A percentile compares a stretch with the other conserved stretches of the same genome.
These are phyloP conservation scores for Aspergillus candidus DNA, from an alignment of 2,329 filamentous ascomycete genomes.

Conservation along the genomic window DNA sequence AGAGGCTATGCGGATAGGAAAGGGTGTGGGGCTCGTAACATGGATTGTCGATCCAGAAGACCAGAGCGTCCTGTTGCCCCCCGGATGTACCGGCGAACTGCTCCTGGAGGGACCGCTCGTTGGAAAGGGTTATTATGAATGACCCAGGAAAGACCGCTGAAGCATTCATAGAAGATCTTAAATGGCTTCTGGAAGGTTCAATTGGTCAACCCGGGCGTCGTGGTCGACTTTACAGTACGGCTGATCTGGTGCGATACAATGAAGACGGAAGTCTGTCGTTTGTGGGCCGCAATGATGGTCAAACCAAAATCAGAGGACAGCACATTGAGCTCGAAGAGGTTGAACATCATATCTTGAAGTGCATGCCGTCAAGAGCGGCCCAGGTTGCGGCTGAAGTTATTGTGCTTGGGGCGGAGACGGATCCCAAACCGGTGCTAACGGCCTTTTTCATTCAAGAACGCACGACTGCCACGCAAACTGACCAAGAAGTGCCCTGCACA, in stretches of 20 bases:
- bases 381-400: conserved; percentile 1
- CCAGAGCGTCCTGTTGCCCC: conserved; percentile 7
- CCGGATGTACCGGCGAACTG: conserved; percentile 18
- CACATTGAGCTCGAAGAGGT: conserved; percentile 16
- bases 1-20: too few species aligned
- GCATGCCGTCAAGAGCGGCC: neutral
- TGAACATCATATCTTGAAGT: conserved; percentile 7
- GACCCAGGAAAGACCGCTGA: conserved; percentile 21
- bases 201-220: neutral
- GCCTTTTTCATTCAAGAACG: neutral
- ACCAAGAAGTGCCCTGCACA: too few species aligned
- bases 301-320: conserved; percentile 20
- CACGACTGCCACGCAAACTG: too few species aligned
- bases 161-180: conserved; percentile 16
- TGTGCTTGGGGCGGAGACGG: neutral
- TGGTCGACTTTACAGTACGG: conserved; percentile 14
- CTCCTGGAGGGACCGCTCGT: conserved; percentile 28
- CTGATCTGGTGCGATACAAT: conserved; percentile 14
- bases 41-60: conserved; percentile 28
- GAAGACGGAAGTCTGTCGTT: conserved; percentile 15
- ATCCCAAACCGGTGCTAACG: neutral
- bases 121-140: conserved; percentile 28
- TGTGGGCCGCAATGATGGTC: conserved; percentile 11
- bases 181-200: conserved; percentile 8
- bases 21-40: conserved; percentile 5